Evolutionary conservation across 306 rosid genomes (phyloP).

Genomic region (Gillenia trifoliata): DNA sequence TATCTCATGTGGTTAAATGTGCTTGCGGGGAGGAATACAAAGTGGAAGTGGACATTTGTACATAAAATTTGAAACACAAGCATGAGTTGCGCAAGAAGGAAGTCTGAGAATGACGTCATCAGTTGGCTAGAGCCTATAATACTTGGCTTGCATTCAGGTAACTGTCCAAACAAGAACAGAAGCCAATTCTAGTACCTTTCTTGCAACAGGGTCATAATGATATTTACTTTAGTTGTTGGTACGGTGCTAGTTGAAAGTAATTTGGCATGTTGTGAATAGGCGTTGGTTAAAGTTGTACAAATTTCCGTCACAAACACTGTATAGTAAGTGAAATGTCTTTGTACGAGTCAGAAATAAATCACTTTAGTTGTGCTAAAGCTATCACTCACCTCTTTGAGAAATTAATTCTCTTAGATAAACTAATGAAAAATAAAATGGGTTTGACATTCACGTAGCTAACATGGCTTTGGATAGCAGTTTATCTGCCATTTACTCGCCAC

Average conservation of each 20-base stretch:
- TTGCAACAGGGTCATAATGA: constrained; percentile 1
- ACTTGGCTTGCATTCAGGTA: constrained; percentile 15
- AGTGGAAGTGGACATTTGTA: constrained; percentile 37
- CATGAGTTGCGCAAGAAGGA: constrained; percentile 1
- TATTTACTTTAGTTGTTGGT: not conserved
- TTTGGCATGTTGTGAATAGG: not conserved
- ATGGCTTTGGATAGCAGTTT: not conserved
- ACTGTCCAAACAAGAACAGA: not conserved
- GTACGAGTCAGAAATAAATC: not conserved
- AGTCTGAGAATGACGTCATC: constrained; percentile 7
- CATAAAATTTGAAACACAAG: constrained; percentile 19
- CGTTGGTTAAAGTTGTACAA: not conserved
- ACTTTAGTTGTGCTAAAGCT: not conserved
- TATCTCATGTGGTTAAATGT: constrained; percentile 61
- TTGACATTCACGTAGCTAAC: not conserved
- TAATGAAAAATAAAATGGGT: not conserved
- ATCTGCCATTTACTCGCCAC: not conserved
- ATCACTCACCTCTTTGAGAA: not conserved
- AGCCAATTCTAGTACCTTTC: not conserved
- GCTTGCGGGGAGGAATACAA: constrained; percentile 72
- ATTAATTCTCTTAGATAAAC: not conserved
- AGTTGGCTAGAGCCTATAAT: not conserved
- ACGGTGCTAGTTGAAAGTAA: not conserved
- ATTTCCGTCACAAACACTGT: not conserved
- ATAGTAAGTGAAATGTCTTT: not conserved